Evolutionary conservation across 805 yeast genomes (phyloP), one percentile per base, ranked within the genome.

Genomic region (Kuraishia hungarica): DNA sequence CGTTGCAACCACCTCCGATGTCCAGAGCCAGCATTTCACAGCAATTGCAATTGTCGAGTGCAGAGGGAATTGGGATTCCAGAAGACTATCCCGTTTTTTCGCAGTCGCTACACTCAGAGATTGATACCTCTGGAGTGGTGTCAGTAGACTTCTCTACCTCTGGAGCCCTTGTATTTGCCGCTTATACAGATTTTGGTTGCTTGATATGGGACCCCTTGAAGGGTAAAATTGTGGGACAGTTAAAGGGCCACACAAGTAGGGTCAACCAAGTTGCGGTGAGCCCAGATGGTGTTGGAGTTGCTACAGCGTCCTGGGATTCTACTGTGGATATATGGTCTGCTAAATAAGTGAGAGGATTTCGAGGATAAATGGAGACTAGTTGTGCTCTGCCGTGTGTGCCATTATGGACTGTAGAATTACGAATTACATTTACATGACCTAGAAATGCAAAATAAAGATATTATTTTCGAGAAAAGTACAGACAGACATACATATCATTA

Each of bases 261-360:
- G 78, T 87, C 10, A 81, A 83, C 53, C 81, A 82, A 60, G 86
- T 91, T 2, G 72, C 75, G 46, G 77, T 84, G 1, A 80, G 91
- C 59, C 84, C 84, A 0, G 89, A 89, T 67, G 97, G 97, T 0
- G 64, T 80, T 22, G 91, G 86, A 0, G 76, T 91, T 10, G 83
- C 86, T 55, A 87, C 96, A 1, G 86, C 88, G 1, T 86, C 93
- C 1, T 86, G 96, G 87, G 96, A 89, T 64, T 69, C 83, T 7
- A 82, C 92, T 1, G 77, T 87, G 60, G 82, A 80, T 60, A 72
- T 87, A 1, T 87, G 92, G 91, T 70, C 39, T 11, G 22, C 49
- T 13, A 46, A n/a, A n/a, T n/a, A n/a, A 20, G 21, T 46, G 22
- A 35, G 43, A 26, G 5, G 5, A 26, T 26, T 6, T 26, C 29